Percentiles rank a stretch among this genome's conserved stretches.
These are phyloP conservation scores for Alternaria arbusti DNA, from an alignment of 2,329 filamentous ascomycete species.

Conservation along the genomic window DNA sequence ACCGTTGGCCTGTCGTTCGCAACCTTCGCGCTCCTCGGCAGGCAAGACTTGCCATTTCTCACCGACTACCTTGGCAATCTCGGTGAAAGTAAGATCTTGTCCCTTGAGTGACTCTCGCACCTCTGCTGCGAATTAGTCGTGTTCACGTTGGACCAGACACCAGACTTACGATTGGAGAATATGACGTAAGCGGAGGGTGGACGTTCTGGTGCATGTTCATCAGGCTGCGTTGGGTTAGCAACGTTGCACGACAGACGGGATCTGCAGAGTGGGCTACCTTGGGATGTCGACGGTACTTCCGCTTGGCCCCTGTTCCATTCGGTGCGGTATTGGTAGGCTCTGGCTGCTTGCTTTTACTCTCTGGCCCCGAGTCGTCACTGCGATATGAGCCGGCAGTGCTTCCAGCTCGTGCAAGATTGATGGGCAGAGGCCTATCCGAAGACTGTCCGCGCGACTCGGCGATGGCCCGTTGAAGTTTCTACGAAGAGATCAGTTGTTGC, in stretches of 20 bases:
- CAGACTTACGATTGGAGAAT: conserved; percentile 77
- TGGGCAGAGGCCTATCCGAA: conserved; percentile 46
- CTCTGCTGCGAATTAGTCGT: conserved; percentile 56
- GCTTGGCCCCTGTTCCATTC: conserved; percentile 57
- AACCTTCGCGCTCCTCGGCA: conserved; percentile 71
- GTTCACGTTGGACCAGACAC: not conserved
- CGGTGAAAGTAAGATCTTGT: conserved; percentile 78
- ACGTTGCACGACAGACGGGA: not conserved
- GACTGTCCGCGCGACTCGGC: conserved; percentile 70
- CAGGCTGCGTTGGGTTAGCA: conserved; percentile 59
- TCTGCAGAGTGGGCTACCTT: conserved; percentile 60
- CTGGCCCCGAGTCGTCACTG: conserved; percentile 61
- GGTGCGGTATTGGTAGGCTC: conserved; percentile 47
- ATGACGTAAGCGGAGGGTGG: conserved; percentile 84
- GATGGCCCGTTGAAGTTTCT: conserved; percentile 86
- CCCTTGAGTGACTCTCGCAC: conserved; percentile 80
- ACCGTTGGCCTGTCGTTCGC: conserved; percentile 72
- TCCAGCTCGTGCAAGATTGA: conserved; percentile 54
- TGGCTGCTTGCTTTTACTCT: conserved; percentile 55
- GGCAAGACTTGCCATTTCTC: conserved; percentile 80
- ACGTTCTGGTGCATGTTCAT: conserved; percentile 79
- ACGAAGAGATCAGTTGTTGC: conserved; percentile 9
- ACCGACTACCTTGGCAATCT: conserved; percentile 82
- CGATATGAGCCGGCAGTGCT: conserved; percentile 62
- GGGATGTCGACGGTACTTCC: conserved; percentile 79